Evolutionary conservation across 768 basidiomycete genomes (phyloP).

Genomic region (Lactarius hatsudake): DNA sequence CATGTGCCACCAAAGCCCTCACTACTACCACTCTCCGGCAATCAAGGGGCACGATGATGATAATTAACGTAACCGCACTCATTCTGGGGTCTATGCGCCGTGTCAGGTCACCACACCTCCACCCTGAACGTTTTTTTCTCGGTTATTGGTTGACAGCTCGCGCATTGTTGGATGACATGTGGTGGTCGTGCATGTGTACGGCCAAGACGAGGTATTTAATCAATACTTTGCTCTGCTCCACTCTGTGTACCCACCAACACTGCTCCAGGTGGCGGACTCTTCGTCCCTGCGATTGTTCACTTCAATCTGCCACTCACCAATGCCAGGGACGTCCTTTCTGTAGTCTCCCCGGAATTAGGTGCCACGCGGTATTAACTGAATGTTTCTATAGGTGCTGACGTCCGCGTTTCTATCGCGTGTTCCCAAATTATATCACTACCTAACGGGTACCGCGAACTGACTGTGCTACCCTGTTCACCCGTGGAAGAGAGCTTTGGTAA

Average conservation of each 20-base stretch:
- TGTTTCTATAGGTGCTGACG: not conserved
- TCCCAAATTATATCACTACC: not conserved
- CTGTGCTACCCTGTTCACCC: not conserved
- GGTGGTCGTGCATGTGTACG: not conserved
- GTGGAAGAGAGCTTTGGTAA: not conserved
- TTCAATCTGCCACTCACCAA: not conserved
- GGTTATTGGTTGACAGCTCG: not conserved
- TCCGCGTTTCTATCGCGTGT: not conserved
- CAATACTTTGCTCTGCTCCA: not conserved
- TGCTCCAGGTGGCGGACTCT: not conserved
- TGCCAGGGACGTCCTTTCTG: not conserved
- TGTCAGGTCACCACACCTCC: not conserved
- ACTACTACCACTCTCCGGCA: not conserved
- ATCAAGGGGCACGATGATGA: not conserved
- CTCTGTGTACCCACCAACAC: not conserved
- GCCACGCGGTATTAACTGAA: not conserved
- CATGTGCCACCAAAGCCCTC: not conserved
- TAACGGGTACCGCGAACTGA: not conserved
- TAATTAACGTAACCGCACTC: not conserved
- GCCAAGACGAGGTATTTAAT: not conserved
- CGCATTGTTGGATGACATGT: not conserved
- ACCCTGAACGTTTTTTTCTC: not conserved
- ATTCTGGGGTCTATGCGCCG: not conserved
- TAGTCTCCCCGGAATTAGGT: not conserved
- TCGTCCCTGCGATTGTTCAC: not conserved